These are phyloP conservation scores for Teunomyces panamensis DNA, from an alignment of 805 yeast species.

Conservation along the genomic window DNA sequence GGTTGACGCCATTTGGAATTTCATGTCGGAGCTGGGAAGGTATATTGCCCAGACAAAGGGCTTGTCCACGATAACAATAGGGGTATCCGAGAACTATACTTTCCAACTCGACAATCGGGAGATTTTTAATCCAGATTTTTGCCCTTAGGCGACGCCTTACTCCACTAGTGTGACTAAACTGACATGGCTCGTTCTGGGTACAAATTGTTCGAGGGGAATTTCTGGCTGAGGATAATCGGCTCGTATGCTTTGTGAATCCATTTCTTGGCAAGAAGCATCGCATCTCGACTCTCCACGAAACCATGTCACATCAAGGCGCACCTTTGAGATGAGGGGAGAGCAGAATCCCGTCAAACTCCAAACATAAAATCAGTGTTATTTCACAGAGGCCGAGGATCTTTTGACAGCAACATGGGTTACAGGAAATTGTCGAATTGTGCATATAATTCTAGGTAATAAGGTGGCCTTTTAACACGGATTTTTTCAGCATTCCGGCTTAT, in stretches of 20 bases:
- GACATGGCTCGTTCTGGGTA: neutral
- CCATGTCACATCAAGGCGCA: neutral
- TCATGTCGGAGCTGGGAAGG: neutral
- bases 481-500: neutral
- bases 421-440: neutral
- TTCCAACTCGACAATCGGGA: neutral
- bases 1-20: neutral
- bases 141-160: neutral
- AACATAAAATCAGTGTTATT: neutral
- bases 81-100: neutral
- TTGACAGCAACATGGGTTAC: neutral
- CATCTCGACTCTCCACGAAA: neutral
- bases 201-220: neutral
- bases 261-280: neutral
- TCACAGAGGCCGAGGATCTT: neutral
- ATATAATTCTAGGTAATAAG: neutral
- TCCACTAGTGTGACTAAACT: neutral
- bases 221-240: neutral
- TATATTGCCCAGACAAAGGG: neutral
- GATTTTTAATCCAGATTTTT: neutral
- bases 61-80: neutral
- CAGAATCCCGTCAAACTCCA: neutral
- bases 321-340: neutral
- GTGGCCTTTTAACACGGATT: neutral
- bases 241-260: neutral